Base-by-base conservation (phyloP, 2,329 filamentous ascomycete species). In the Hymenoscyphus occultus region DNA sequence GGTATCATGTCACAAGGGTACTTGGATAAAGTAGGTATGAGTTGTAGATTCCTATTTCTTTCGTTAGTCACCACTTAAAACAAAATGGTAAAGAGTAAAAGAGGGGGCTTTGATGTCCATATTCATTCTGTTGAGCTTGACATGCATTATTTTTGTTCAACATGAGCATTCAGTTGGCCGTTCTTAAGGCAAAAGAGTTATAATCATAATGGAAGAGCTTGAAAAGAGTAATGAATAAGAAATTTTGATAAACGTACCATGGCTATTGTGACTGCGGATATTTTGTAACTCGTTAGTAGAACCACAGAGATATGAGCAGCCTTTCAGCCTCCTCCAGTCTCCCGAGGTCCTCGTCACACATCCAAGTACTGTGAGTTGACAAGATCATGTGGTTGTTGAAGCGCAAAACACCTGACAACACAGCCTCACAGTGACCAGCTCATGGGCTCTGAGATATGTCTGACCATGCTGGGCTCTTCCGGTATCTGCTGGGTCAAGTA, bases 161-260 rank as follows among this genome's bases (percentile, higher is more conserved):
- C 84, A 86, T 81, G 75, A 73, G 68, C 72, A 78, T 86, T 87
- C 83, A 83, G 85, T 84, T 86, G 84, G 84, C 84, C 84, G 84
- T 87, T 87, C 84, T 86, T 86, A 85, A 84, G 79, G 73, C 68
- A 74, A 80, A 83, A 79, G 74, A 10, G 9, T 35, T 71, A 79
- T 76, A 79, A 77, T 87, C 84, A 87, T 87, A 84, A 85, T 78
- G 67, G 45, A 56, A 67, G 71, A 72, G 65, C 59, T 57, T 60
- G 58, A 59, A 64, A 60, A 65, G 31, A 62, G 57, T 69, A 62
- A 60, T 54, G 51, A 59, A 45, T 39, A 62, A 60, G 54, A 56
- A 56, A 45, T 39, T 16, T 59, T 40, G 51, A 32, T 19, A 14
- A 48, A 61, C 58, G 40, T 63, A 61, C 64, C 62, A 64, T 48